phyloP scores from a whole-genome alignment of 495 filamentous ascomycete genomes.

The Xanthoparmelia taractica region DNA sequence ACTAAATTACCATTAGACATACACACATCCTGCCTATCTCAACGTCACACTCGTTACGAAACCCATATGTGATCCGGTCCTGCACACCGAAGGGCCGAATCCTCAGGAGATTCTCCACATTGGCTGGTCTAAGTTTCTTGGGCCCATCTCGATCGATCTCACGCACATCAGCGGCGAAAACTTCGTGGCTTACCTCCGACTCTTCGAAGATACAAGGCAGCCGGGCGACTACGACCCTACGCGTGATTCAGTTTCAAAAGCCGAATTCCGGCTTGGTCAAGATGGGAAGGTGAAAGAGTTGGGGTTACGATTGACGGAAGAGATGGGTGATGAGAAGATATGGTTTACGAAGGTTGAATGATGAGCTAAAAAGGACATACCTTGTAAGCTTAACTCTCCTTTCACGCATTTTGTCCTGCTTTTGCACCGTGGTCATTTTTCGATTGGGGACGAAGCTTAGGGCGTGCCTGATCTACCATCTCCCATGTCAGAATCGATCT shows the following conservation, averaged over 20 bases:
- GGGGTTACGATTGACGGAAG: conserved; percentile 29
- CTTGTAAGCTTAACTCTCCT: too few species aligned
- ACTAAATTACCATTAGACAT: conserved; percentile 23
- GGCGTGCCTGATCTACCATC: too few species aligned
- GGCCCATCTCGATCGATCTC: conserved; percentile 14
- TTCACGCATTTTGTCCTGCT: too few species aligned
- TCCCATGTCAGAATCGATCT: too few species aligned
- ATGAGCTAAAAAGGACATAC: not conserved
- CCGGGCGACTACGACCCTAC: conserved; percentile 29
- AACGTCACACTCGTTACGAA: conserved; percentile 29
- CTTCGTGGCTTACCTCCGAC: conserved; percentile 14
- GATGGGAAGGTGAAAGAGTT: conserved; percentile 31
- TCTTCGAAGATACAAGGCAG: conserved; percentile 10
- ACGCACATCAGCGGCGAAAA: conserved; percentile 26
- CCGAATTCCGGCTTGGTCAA: conserved; percentile 35
- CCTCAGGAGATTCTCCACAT: conserved; percentile 29
- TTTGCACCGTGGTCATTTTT: too few species aligned
- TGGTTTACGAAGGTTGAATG: conserved; percentile 19
- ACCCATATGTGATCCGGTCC: conserved; percentile 1
- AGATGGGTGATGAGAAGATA: conserved; percentile 30
- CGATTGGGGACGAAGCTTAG: too few species aligned
- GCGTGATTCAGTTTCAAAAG: conserved; percentile 18
- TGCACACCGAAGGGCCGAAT: conserved; percentile 12
- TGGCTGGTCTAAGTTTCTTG: not conserved
- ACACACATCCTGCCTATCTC: conserved; percentile 37